These are phyloP conservation scores for Fusarium transvaalense DNA, from an alignment of 2,329 filamentous ascomycete genomes.

Conservation along the genomic window DNA sequence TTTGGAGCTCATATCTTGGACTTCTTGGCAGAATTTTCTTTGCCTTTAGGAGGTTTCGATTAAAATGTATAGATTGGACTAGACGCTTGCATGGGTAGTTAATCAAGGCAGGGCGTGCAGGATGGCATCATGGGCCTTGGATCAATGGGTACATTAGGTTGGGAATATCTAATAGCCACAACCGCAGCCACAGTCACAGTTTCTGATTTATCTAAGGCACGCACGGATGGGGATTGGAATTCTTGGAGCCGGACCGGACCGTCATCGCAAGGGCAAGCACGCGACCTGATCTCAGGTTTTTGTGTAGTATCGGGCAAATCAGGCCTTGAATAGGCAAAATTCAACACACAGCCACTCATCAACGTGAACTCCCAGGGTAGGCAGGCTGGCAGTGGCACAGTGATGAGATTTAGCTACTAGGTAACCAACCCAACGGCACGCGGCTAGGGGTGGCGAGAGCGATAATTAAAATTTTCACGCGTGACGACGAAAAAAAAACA, in stretches of 20 bases:
- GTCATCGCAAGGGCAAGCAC: conserved; percentile 33
- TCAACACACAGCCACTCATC: conserved; percentile 12
- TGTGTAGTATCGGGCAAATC: conserved; percentile 23
- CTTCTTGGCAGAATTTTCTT: not conserved
- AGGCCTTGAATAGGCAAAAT: conserved; percentile 12
- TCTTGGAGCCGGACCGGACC: conserved; percentile 34
- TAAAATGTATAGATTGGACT: not conserved
- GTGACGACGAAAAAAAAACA: conserved; percentile 17
- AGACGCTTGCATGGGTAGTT: no score
- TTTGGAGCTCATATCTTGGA: not conserved
- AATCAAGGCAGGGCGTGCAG: not conserved
- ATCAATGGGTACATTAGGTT: not conserved
- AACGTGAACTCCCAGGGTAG: not conserved
- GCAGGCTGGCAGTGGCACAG: conserved; percentile 23
- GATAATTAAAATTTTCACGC: conserved; percentile 22
- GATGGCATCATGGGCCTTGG: not conserved
- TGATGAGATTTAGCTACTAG: not conserved
- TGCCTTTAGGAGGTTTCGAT: no score
- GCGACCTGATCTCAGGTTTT: conserved; percentile 28
- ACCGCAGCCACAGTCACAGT: conserved; percentile 20
- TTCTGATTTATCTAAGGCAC: not conserved
- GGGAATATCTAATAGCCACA: conserved; percentile 5
- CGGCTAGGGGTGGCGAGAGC: conserved; percentile 33
- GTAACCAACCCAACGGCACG: conserved; percentile 2
- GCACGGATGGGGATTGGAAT: conserved; percentile 15